Evolutionary conservation across 148 eudicot species (phyloP).

Genomic region (Drosera capensis): DNA sequence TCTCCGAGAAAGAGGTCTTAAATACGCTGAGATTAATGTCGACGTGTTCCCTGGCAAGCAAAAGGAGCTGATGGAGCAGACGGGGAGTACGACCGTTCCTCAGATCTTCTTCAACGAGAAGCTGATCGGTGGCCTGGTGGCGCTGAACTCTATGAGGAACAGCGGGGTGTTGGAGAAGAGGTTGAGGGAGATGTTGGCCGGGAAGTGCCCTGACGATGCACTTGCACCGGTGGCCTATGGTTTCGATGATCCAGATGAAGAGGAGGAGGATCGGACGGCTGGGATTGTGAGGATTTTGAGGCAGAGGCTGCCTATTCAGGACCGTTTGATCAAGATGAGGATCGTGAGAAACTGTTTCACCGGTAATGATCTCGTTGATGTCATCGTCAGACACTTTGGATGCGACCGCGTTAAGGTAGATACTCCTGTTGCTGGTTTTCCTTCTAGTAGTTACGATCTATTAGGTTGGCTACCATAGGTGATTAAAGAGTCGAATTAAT

Average conservation of each 20-base stretch:
- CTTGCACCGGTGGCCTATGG: conserved; percentile 75
- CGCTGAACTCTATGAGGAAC: conserved; percentile 59
- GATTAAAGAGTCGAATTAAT: background rate
- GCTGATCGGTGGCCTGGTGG: conserved; percentile 73
- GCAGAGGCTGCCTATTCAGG: conserved; percentile 65
- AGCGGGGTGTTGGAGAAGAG: conserved; percentile 44
- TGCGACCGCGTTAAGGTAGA: conserved; percentile 47
- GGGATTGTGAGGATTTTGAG: conserved; percentile 47
- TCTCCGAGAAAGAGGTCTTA: conserved; percentile 38
- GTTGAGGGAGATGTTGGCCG: conserved; percentile 42
- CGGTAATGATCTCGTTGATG: conserved; percentile 58
- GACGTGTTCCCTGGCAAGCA: conserved; percentile 65
- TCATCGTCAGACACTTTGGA: conserved; percentile 29
- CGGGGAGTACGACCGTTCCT: conserved; percentile 53
- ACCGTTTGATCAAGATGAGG: conserved; percentile 67
- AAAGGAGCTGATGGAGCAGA: conserved; percentile 47
- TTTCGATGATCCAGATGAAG: conserved; percentile 55
- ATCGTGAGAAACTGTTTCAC: conserved; percentile 64
- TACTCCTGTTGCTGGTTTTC: background rate
- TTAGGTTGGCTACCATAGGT: background rate
- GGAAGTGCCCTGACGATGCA: conserved; percentile 65
- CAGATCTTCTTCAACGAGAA: conserved; percentile 84
- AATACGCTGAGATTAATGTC: conserved; percentile 65
- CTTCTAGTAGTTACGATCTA: background rate
- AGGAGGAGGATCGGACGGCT: conserved; percentile 46